A percentile compares a stretch with the other conserved stretches of the same genome.
These are phyloP conservation scores for Alternaria angustiovoidea DNA, from an alignment of 2,329 filamentous ascomycete genomes.

Conservation along the genomic window DNA sequence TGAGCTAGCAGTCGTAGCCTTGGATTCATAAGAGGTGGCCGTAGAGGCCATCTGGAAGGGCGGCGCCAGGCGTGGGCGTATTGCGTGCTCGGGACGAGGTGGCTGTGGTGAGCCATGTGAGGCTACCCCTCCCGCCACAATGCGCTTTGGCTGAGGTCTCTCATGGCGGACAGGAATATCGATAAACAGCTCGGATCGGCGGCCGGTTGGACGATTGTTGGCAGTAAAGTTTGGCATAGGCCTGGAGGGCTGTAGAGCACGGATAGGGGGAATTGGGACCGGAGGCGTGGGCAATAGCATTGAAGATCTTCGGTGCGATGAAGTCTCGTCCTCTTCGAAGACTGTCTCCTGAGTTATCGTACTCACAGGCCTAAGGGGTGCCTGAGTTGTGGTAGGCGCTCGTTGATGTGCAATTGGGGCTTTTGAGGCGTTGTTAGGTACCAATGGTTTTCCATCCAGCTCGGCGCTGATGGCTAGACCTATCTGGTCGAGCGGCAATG, in stretches of 20 bases:
- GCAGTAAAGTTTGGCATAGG: slow-evolving; percentile 19
- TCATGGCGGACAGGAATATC: slow-evolving; percentile 44
- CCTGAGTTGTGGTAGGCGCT: slow-evolving; percentile 8
- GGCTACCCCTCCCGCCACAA: slow-evolving; percentile 12
- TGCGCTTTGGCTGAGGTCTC: slow-evolving; percentile 30
- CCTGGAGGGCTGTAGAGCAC: slow-evolving; percentile 43
- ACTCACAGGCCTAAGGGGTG: slow-evolving; percentile 38
- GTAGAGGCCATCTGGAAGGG: slow-evolving; percentile 21
- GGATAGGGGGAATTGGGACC: slow-evolving; percentile 46
- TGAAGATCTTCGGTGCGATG: slow-evolving; percentile 36
- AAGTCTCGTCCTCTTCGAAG: slow-evolving; percentile 48
- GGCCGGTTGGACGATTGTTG: slow-evolving; percentile 13
- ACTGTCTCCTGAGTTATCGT: slow-evolving; percentile 47
- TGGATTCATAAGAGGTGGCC: slow-evolving; percentile 26
- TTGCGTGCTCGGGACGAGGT: slow-evolving; percentile 5
- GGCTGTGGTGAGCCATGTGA: slow-evolving; percentile 21
- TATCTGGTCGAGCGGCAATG: slow-evolving; percentile 44
- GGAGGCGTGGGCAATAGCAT: slow-evolving; percentile 43
- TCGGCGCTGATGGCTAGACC: slow-evolving; percentile 50
- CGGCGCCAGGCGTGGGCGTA: slow-evolving; percentile 21
- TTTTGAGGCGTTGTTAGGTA: slow-evolving; percentile 15
- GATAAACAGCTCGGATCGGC: slow-evolving; percentile 41
- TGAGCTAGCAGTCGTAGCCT: slow-evolving; percentile 31
- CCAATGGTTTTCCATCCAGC: slow-evolving; percentile 36
- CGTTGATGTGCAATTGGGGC: slow-evolving; percentile 13